Conservation (phyloP, 768 basidiomycete species). For the Panaeolus cyanescens region DNA sequence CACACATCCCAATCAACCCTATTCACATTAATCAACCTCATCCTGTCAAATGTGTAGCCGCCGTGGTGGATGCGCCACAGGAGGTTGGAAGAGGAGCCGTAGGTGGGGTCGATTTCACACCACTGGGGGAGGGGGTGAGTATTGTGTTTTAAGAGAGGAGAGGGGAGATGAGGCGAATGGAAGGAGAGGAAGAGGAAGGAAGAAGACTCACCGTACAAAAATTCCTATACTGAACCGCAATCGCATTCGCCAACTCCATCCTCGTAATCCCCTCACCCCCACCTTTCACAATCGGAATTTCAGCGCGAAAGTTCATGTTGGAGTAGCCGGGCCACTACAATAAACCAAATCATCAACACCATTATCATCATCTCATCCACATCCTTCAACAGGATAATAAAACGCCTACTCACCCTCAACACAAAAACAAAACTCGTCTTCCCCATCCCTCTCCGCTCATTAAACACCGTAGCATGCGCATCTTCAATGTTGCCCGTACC, state of each 20-base stretch:
- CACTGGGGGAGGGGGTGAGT: not conserved
- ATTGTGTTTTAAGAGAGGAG: not conserved
- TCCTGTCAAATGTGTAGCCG: not conserved
- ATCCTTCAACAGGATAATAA: not conserved
- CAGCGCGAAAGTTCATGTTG: not conserved
- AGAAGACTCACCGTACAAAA: not conserved
- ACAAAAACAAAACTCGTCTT: not conserved
- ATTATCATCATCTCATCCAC: not conserved
- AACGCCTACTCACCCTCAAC: not conserved
- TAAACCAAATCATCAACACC: not conserved
- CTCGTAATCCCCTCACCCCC: not conserved
- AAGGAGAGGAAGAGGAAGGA: not conserved
- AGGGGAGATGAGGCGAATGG: too few relatives aligned
- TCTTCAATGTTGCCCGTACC: not conserved
- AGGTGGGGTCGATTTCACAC: not conserved
- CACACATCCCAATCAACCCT: not conserved
- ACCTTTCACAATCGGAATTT: not conserved
- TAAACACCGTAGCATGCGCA: not conserved
- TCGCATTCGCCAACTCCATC: not conserved
- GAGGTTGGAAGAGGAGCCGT: not conserved
- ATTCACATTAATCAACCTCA: not conserved
- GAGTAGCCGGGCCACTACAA: not conserved
- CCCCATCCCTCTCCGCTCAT: not conserved
- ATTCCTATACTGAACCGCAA: not conserved
- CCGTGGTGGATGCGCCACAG: not conserved